A percentile compares a stretch with the other conserved stretches of the same genome.
Conservation (phyloP, 2,329 filamentous ascomycete genomes). For the Cyphellophora attinorum region DNA sequence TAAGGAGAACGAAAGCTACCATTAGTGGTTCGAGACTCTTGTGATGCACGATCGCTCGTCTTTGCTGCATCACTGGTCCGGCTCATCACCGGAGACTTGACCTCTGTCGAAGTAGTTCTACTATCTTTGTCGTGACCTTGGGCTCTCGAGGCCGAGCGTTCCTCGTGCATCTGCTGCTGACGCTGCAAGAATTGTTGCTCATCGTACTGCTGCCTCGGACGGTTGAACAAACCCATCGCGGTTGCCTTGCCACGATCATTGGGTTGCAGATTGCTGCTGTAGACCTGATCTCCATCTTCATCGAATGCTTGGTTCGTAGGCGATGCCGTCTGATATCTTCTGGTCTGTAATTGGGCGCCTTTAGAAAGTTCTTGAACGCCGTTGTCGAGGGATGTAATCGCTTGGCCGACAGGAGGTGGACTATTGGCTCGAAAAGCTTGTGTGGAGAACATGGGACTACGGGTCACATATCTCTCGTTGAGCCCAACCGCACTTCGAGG, state of each 20-base stretch:
- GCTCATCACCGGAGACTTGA: neutral
- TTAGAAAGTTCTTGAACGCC: conserved; percentile 7
- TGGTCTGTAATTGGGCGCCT: conserved; percentile 3
- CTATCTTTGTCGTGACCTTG: neutral
- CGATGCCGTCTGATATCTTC: conserved; percentile 15
- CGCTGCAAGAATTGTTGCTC: conserved; percentile 77
- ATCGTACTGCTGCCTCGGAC: conserved; percentile 67
- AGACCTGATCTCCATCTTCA: conserved; percentile 50
- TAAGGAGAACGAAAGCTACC: neutral
- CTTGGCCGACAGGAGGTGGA: conserved; percentile 28
- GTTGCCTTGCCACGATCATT: conserved; percentile 76
- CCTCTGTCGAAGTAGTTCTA: neutral
- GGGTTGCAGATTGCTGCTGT: conserved; percentile 57
- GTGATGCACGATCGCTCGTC: neutral
- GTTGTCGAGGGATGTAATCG: conserved; percentile 15
- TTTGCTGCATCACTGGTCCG: neutral
- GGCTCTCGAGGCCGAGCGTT: conserved; percentile 49
- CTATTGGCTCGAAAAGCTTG: conserved; percentile 26
- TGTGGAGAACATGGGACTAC: conserved; percentile 22
- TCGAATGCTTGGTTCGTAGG: conserved; percentile 48
- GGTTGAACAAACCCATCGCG: conserved; percentile 61
- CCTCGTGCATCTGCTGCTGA: conserved; percentile 70
- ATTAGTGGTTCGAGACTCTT: neutral
- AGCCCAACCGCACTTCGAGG: conserved; percentile 58
- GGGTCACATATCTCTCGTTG: conserved; percentile 36